Percentiles rank a stretch among this genome's conserved stretches.
Conservation (phyloP, 139 green algal genomes). For the Picochlorum sp. region DNA sequence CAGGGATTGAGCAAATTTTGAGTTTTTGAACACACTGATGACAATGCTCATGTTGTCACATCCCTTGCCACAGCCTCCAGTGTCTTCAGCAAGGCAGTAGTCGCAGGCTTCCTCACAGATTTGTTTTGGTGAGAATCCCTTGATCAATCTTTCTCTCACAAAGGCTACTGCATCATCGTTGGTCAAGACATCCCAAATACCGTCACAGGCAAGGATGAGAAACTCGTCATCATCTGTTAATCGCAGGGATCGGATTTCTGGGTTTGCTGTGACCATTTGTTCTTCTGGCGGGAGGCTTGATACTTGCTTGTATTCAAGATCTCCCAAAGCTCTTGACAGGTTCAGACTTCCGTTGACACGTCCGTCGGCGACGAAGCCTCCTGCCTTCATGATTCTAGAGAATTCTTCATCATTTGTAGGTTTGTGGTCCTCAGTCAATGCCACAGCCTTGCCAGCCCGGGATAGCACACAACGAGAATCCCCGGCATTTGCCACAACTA, state of each 20-base stretch:
- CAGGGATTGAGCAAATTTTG: neutral
- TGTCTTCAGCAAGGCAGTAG: slow-evolving; percentile 59
- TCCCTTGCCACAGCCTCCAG: slow-evolving; percentile 40
- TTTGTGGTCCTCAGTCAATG: slow-evolving; percentile 57
- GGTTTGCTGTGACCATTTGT: slow-evolving; percentile 64
- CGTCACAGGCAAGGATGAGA: slow-evolving; percentile 72
- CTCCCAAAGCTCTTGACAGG: slow-evolving; percentile 64
- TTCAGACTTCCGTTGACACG: slow-evolving; percentile 73
- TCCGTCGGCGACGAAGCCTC: slow-evolving; percentile 57
- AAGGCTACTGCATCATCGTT: slow-evolving; percentile 64
- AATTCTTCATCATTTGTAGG: slow-evolving; percentile 45
- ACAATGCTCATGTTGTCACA: slow-evolving; percentile 54
- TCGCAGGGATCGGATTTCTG: slow-evolving; percentile 34
- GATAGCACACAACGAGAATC: slow-evolving; percentile 44
- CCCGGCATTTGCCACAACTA: slow-evolving; percentile 51
- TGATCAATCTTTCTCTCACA: slow-evolving; percentile 48
- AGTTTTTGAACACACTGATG: slow-evolving; percentile 32
- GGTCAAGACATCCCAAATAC: slow-evolving; percentile 72
- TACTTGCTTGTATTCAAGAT: slow-evolving; percentile 73
- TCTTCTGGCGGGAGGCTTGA: slow-evolving; percentile 28
- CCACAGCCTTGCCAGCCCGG: slow-evolving; percentile 32
- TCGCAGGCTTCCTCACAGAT: slow-evolving; percentile 66
- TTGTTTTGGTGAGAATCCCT: slow-evolving; percentile 18
- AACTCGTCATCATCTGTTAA: slow-evolving; percentile 56
- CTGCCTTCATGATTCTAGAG: slow-evolving; percentile 48